A percentile compares a stretch with the other conserved stretches of the same genome.
Conservation (phyloP, 1,284 basidiomycete genomes). For the Hymenochaete sp. region DNA sequence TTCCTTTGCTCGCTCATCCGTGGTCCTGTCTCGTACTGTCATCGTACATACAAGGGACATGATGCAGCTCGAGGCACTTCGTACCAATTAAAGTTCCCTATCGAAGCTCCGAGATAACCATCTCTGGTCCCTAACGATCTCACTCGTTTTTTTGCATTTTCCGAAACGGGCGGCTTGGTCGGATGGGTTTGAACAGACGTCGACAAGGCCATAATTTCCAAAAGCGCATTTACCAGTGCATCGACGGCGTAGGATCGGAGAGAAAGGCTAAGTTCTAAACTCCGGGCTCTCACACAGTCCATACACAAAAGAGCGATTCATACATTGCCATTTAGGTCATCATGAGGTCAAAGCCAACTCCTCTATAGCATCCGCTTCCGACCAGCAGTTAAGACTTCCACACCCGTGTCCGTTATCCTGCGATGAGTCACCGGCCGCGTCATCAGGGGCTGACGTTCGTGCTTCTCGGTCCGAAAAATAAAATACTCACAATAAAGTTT, state of each 20-base stretch:
- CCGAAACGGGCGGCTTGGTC: not conserved
- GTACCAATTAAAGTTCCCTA: too few relatives aligned
- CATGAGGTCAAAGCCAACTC: too few relatives aligned
- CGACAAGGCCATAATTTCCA: too few relatives aligned
- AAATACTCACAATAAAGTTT: conserved; percentile 72
- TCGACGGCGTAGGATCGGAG: not conserved
- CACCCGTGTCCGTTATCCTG: conserved; percentile 89
- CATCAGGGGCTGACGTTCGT: conserved; percentile 14
- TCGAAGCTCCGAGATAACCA: conserved; percentile 18
- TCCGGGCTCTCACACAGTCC: conserved; percentile 10
- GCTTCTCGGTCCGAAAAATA: conserved; percentile 1
- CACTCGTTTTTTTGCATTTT: conserved; percentile 1
- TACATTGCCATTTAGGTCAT: too few relatives aligned
- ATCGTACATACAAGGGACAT: too few relatives aligned
- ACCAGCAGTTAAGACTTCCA: conserved; percentile 78
- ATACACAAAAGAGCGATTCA: too few relatives aligned
- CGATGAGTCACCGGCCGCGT: conserved; percentile 20
- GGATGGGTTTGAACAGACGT: too few relatives aligned
- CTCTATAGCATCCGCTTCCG: conserved; percentile 31
- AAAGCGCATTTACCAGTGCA: not conserved
- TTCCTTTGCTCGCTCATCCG: too few relatives aligned
- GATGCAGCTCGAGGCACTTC: too few relatives aligned
- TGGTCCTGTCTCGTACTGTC: too few relatives aligned
- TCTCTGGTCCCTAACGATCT: conserved; percentile 11
- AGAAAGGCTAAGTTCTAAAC: conserved; percentile 16